A percentile compares a stretch with the other conserved stretches of the same genome.
phyloP scores from a whole-genome alignment of 257 asterid genomes.

The Catharanthus roseus region DNA sequence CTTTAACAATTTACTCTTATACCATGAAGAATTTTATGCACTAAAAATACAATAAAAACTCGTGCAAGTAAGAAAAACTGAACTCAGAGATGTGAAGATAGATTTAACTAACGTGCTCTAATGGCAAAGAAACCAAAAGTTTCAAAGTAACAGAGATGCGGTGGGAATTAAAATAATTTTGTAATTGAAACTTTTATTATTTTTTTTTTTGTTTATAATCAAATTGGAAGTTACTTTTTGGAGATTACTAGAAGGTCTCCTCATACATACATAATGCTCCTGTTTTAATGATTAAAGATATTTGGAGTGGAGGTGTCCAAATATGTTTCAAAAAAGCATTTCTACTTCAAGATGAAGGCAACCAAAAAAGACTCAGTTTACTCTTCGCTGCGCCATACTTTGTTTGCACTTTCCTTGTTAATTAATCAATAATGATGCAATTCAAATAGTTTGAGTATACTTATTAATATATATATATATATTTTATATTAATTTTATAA shows the following conservation, averaged over 20 bases:
- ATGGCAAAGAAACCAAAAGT: background rate
- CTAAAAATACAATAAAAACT: too few relatives aligned
- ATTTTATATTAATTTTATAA: too few relatives aligned
- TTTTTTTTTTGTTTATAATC: too few relatives aligned
- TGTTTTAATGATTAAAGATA: conserved; percentile 6
- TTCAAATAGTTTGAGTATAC: too few relatives aligned
- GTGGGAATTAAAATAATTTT: conserved; percentile 7
- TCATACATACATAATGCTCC: background rate
- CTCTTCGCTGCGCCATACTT: background rate
- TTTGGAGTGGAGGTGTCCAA: background rate
- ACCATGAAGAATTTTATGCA: too few relatives aligned
- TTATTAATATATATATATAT: too few relatives aligned
- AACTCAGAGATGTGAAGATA: too few relatives aligned
- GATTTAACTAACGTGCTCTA: conserved; percentile 1
- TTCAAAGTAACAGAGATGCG: background rate
- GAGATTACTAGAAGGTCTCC: conserved; percentile 14
- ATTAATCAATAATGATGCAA: too few relatives aligned
- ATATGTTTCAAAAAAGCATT: background rate
- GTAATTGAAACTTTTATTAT: background rate
- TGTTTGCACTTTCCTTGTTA: background rate
- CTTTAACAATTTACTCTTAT: too few relatives aligned
- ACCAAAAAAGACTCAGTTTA: background rate
- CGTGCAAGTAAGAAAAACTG: too few relatives aligned
- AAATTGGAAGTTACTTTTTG: conserved; percentile 3
- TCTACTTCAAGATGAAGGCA: conserved; percentile 1